These are phyloP conservation scores for Suillus brevipes DNA, from an alignment of 768 basidiomycete genomes.

Conservation along the genomic window DNA sequence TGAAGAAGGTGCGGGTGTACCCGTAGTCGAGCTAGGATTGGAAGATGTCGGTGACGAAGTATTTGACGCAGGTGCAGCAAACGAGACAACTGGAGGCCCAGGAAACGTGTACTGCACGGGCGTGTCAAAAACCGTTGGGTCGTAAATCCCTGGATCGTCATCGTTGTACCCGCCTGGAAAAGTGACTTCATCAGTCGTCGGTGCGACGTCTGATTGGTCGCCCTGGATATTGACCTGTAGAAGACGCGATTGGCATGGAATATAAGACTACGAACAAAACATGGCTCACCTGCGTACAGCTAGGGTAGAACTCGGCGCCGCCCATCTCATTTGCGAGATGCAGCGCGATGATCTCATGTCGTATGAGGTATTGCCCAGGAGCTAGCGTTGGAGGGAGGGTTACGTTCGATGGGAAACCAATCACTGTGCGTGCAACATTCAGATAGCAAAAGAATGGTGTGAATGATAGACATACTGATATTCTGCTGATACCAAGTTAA, in stretches of 20 bases:
- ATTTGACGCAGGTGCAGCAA: constrained; percentile 27
- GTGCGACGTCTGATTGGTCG: constrained; percentile 49
- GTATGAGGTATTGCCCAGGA: constrained; percentile 72
- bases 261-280: neutral
- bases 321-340: constrained; percentile 58
- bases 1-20: constrained; percentile 5
- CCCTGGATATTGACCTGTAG: constrained; percentile 55
- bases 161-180: constrained; percentile 77
- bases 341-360: constrained; percentile 79
- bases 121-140: constrained; percentile 39
- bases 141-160: constrained; percentile 69
- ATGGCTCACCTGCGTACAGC: constrained; percentile 51
- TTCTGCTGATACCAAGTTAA: constrained; percentile 53
- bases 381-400: constrained; percentile 53
- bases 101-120: constrained; percentile 48
- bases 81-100: constrained; percentile 49
- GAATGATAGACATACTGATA: constrained; percentile 44
- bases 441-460: neutral
- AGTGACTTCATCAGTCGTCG: constrained; percentile 50
- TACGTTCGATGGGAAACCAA: constrained; percentile 41
- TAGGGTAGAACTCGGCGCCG: constrained; percentile 81
- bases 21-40: constrained; percentile 15
- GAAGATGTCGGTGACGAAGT: constrained; percentile 14
- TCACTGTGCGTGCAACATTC: constrained; percentile 29
- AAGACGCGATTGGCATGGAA: neutral